Base-by-base conservation (phyloP, 2,329 filamentous ascomycete genomes). In the Nigrospora sphaerica region DNA sequence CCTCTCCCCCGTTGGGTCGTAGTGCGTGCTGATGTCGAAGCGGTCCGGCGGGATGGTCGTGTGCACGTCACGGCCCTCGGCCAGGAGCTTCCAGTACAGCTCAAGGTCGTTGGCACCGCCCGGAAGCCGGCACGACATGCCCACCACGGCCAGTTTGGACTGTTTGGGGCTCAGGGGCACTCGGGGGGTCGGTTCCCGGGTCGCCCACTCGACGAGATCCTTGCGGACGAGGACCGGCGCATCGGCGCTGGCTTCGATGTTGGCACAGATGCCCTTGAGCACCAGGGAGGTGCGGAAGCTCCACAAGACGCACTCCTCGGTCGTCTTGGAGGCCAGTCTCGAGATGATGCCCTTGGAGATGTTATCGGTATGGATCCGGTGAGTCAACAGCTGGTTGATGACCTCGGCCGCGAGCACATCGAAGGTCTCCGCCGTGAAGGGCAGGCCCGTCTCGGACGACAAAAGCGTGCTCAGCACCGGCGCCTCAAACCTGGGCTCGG, bases 101-200 rank as follows among this genome's bases (percentile, higher is more conserved):
- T 39, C 37, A 4, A 23, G n/a, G 37, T 39, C 37, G 37, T 39
- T 17, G 13, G 37, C n/a, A 18, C 37, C 75, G 47, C 76, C 74
- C 4, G 81, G 81, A 60, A 83, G 81, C 44, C 81, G 72, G 52
- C 81, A 80, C 44, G 81, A 74, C 70, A 83, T 79, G 42, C 81
- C 81, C 39, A 85, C 77, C 46, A 85, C 82, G 48, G 81, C 81
- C 55, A 85, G 77, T 61, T 83, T 82, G 55, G 81, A 78, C 52
- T 75, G 39, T 5, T 17, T n/a, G 76, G 74, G 6, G 80, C 80
- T 35, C 33, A 16, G n/a, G n/a, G 12, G 33, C 12, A 13, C 33
- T 5, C 33, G 12, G n/a, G 12, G 12, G 33, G 12, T 16, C 4
- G 12, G 12, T 11, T 35, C 33, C n/a, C 5, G n/a, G 12, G 33